Percentiles rank a stretch among this genome's conserved stretches.
Evolutionary conservation across 345 rosid species (phyloP).

Genomic region (Zanthoxylum bungeanum): DNA sequence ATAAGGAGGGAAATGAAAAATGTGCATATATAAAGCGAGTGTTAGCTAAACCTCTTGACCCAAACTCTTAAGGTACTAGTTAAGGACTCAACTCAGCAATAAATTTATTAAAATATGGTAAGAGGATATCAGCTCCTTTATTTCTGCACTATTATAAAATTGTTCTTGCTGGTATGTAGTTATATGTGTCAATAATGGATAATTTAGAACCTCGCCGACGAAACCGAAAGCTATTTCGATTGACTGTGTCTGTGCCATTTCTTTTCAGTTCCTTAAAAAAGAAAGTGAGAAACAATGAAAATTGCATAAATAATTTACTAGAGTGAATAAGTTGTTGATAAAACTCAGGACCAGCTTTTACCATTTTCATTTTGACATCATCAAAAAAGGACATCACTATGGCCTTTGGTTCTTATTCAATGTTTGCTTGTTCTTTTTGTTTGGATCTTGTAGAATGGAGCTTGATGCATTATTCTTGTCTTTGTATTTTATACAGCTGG

Average conservation of each 20-base stretch:
- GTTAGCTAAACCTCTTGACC: not conserved
- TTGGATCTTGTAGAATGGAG: not conserved
- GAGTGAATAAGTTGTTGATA: not conserved
- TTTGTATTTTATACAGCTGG: conserved; percentile 57
- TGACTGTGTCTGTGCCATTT: not conserved
- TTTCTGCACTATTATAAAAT: not conserved
- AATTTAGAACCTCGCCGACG: not conserved
- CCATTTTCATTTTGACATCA: conserved; percentile 6
- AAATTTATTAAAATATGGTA: not conserved
- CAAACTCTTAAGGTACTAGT: not conserved
- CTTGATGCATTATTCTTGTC: conserved; percentile 9
- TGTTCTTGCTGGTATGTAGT: not conserved
- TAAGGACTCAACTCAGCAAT: not conserved
- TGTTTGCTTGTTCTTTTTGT: not conserved
- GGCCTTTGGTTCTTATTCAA: not conserved
- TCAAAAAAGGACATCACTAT: not conserved
- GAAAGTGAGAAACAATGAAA: not conserved
- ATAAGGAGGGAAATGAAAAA: not conserved
- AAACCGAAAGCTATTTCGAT: not conserved
- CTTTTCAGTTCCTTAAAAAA: not conserved
- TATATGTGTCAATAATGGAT: not conserved
- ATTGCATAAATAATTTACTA: not conserved
- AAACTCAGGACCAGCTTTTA: not conserved
- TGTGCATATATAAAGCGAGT: not conserved
- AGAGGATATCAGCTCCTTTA: not conserved